These are phyloP conservation scores for Trichosporon ovoides DNA, from an alignment of 1,284 basidiomycete genomes.

Conservation along the genomic window DNA sequence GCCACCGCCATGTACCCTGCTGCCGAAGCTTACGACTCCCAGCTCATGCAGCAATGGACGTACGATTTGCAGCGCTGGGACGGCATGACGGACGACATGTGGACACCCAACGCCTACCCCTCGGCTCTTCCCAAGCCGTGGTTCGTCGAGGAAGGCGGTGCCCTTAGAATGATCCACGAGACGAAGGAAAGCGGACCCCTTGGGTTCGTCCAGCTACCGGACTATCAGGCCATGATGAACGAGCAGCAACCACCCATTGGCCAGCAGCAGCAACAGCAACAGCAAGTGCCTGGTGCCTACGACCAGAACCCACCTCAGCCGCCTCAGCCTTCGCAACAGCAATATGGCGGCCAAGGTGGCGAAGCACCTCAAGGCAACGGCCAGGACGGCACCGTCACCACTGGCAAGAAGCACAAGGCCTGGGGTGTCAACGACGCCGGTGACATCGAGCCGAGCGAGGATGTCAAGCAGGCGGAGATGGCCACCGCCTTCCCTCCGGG, in stretches of 20 bases:
- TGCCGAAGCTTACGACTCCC: not conserved
- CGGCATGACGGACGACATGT: slow-evolving; percentile 34
- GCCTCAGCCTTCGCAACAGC: too few relatives aligned
- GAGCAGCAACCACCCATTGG: not conserved
- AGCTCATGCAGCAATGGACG: slow-evolving; percentile 7
- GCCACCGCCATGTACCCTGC: slow-evolving; percentile 1
- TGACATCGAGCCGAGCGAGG: slow-evolving; percentile 16
- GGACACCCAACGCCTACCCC: slow-evolving; percentile 41
- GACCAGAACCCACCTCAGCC: too few relatives aligned
- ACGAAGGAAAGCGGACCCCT: not conserved
- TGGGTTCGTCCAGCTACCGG: not conserved
- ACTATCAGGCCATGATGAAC: not conserved
- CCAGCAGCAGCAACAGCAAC: not conserved
- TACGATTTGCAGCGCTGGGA: slow-evolving; percentile 15
- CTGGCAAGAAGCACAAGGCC: slow-evolving; percentile 33
- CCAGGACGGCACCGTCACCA: not conserved
- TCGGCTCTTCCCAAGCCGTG: slow-evolving; percentile 41
- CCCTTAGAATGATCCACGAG: not conserved
- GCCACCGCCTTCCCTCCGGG: slow-evolving; percentile 46
- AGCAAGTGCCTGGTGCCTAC: not conserved
- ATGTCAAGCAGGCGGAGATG: slow-evolving; percentile 10
- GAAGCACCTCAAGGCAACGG: too few relatives aligned
- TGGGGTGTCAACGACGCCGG: slow-evolving; percentile 45
- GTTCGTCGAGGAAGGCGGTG: slow-evolving; percentile 37
- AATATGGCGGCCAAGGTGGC: too few relatives aligned